Evolutionary conservation across 1,284 basidiomycete species (phyloP), one percentile per base, ranked within the genome.

Genomic region (Stereum hirsutum): DNA sequence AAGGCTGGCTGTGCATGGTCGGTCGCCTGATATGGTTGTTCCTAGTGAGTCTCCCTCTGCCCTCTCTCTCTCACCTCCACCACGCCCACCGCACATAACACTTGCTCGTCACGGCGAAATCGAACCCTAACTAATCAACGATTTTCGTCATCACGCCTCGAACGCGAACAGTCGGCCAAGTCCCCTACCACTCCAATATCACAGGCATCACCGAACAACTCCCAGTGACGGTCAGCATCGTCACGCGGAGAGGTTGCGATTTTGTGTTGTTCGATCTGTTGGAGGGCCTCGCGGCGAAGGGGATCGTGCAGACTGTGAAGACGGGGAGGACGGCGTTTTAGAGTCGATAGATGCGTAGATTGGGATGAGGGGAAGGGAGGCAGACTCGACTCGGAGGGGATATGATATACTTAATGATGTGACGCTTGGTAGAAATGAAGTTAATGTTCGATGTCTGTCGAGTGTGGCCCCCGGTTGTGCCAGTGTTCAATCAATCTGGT

Each of bases 231-330:
- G 47, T 68, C 30, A 60, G 60, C 41, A 59, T 70, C 44, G 54
- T 63, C 19, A 59, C 65, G 10, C 58, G 61, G 6, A 59, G 59
- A 26, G 59, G 58, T 12, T 70, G 68, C 45, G 67, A 69, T 35
- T 59, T 66, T 35, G 57, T 68, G 50, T 50, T 70, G 14, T 61
- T 66, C 49, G 61, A 64, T 47, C 53, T 68, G 1, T 58, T 65
- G 32, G 59, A 55, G 19, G 58, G 54, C 3, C 45, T 69, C 41
- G 56, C 61, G 41, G 58, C 62, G 24, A 57, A 55, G 1, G 61
- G 60, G 1, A 57, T 64, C 6, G 39, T 65, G 23, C 48, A 42
- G 21, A 44, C 55, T 2, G 59, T 62, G 0, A 46, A 40, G 17
- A 58, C 62, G 3, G 63, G 63, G 0, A 48, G 57, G 21, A 54